Conservation (phyloP, 345 rosid species). For the Citrus australasica region DNA sequence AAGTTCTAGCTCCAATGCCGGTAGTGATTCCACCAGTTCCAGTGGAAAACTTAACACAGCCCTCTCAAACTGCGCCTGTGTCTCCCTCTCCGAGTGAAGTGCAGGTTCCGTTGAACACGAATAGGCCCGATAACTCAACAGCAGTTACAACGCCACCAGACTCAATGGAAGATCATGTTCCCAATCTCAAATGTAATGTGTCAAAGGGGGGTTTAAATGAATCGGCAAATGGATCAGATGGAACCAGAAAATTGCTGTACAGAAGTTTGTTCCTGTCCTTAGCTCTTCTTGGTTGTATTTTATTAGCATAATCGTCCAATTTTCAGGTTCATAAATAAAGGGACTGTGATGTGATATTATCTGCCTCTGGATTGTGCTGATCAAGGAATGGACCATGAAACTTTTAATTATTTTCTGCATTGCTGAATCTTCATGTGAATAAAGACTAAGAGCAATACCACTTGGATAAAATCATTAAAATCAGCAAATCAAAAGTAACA, state of each 20-base stretch:
- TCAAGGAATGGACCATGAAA: background rate
- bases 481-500: background rate
- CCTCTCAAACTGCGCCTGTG: background rate
- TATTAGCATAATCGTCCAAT: slow-evolving; percentile 3
- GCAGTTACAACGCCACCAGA: background rate
- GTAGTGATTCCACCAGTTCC: slow-evolving; percentile 17
- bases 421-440: background rate
- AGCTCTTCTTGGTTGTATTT: slow-evolving; percentile 7
- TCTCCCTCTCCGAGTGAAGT: slow-evolving; percentile 12
- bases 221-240: slow-evolving; percentile 10
- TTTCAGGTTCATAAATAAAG: no score
- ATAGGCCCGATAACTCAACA: background rate
- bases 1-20: slow-evolving; percentile 24
- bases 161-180: background rate
- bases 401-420: background rate
- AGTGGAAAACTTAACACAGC: background rate
- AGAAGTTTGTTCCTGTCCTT: slow-evolving; percentile 2
- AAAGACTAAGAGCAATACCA: background rate
- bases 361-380: background rate
- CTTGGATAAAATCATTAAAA: background rate
- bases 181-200: background rate
- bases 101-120: background rate
- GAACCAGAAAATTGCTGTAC: background rate
- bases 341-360: background rate
- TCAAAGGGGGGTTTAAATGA: background rate